Evolutionary conservation across 495 filamentous ascomycete species (phyloP).

Genomic region (Echria macrotheca): DNA sequence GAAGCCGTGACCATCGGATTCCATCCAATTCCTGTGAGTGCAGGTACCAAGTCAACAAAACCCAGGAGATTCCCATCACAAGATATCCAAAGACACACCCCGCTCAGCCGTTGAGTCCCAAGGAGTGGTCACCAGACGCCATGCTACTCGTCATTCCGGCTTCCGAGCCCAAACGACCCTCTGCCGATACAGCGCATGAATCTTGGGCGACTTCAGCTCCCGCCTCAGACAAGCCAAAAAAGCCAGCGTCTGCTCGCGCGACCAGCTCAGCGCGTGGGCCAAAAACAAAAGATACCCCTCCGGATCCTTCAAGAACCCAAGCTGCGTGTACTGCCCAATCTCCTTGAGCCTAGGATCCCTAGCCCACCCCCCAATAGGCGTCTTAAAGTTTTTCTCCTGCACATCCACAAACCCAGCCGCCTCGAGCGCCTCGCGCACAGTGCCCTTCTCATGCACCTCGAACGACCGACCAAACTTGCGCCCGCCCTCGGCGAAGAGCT

Average conservation of each 20-base stretch:
- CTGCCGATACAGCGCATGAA: slow-evolving; percentile 28
- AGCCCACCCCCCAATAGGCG: slow-evolving; percentile 48
- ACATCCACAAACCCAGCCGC: slow-evolving; percentile 45
- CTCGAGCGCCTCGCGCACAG: slow-evolving; percentile 34
- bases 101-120: too few species aligned
- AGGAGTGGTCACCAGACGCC: too few species aligned
- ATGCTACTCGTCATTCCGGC: slow-evolving; percentile 12
- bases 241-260: slow-evolving; percentile 23
- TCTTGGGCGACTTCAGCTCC: slow-evolving; percentile 22
- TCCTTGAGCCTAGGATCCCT: slow-evolving; percentile 42
- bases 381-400: slow-evolving; percentile 14
- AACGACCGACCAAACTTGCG: slow-evolving; percentile 12
- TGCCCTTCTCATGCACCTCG: slow-evolving; percentile 21
- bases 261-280: slow-evolving; percentile 29
- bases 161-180: slow-evolving; percentile 29
- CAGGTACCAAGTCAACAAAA: too few species aligned
- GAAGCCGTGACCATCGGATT: too few species aligned
- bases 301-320: slow-evolving; percentile 26
- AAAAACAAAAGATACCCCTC: slow-evolving; percentile 42
- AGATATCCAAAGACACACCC: too few species aligned
- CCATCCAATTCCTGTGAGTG: too few species aligned
- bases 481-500: slow-evolving; percentile 17
- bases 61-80: too few species aligned
- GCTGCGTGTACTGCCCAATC: slow-evolving; percentile 33
- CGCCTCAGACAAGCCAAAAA: slow-evolving; percentile 26